Conservation (phyloP, 2,329 filamentous ascomycete genomes). For the Hirsutella minnesotensis region DNA sequence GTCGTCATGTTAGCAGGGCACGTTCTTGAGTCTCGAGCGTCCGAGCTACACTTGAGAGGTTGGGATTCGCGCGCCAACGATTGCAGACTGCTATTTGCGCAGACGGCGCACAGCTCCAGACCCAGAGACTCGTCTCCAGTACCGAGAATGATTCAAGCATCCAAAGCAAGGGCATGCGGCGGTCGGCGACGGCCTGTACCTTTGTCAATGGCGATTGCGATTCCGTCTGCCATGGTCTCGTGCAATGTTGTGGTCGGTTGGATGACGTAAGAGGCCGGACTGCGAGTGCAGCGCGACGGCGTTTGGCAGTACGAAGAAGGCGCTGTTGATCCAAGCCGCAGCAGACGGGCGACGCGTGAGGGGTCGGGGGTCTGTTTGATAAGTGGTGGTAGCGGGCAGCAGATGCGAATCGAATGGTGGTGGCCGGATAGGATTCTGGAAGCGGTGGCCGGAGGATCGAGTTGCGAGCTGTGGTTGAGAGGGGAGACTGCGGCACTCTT, state of each 20-base stretch:
- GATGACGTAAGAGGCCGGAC: constrained; percentile 9
- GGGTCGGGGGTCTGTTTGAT: too few species aligned
- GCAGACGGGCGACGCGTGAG: background rate
- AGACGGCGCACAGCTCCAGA: background rate
- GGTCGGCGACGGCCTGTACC: constrained; percentile 13
- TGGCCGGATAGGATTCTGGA: too few species aligned
- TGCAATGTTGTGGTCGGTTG: constrained; percentile 7
- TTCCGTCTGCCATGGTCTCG: constrained; percentile 21
- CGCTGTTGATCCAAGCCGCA: background rate
- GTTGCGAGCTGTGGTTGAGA: too few species aligned
- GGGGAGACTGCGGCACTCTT: too few species aligned
- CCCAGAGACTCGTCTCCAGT: background rate
- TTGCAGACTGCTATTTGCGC: background rate
- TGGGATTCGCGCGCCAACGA: background rate
- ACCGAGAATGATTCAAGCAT: background rate
- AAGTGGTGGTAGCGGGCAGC: too few species aligned
- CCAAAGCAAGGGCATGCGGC: background rate
- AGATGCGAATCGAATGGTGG: too few species aligned
- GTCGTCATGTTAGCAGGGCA: background rate
- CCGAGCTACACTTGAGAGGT: background rate
- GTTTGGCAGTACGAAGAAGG: background rate
- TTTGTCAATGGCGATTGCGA: constrained; percentile 23
- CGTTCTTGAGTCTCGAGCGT: background rate
- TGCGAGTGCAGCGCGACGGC: background rate
- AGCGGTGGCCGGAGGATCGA: too few species aligned